Base-by-base conservation (phyloP, 2,329 filamentous ascomycete genomes). In the Aureobasidium sp. region DNA sequence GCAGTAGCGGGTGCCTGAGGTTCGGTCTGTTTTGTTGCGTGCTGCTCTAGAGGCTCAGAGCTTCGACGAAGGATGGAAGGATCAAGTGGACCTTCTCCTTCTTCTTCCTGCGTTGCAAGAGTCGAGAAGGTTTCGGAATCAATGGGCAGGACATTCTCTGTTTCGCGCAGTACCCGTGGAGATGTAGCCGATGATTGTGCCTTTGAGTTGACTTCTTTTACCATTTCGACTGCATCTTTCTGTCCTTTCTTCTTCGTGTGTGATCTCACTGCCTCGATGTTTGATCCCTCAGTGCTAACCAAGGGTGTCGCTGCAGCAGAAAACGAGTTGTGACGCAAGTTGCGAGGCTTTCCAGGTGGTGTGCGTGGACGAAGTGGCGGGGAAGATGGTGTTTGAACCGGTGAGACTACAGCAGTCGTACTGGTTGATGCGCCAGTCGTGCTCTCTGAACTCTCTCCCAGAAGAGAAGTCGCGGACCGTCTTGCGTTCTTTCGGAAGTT, bases 201-300 rank as follows among this genome's bases (percentile, higher is more conserved):
- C 25, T 63, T 62, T n/a, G 54, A 51, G 21, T 55, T 64, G 42
- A 63, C 64, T 70, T 75, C 45, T 73, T 67, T 4, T 70, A 75
- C 57, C 72, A 70, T 42, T 71, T 75, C 45, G 11, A 64, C 79
- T 29, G 87, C 87, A 69, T 83, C 77, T 62, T 78, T 79, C 54
- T 85, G 79, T 41, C 85, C 82, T 2, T 82, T 81, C 63, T 82
- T 50, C 36, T 50, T 83, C 66, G 83, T 82, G 7, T 69, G 66
- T 21, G 66, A 59, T 13, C 69, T 68, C 13, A 85, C 66, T 21
- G 70, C 79, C 63, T 91, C 87, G 25, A 85, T 84, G 64, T 87
- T 86, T 0, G 83, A 80, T 37, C 82, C 79, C 67, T 91, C 86
- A 0, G 86, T 85, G 34, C 83, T 85, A 7, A 92, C 82, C 25